Conservation (phyloP, 768 basidiomycete species). For the Lepiota venenata region DNA sequence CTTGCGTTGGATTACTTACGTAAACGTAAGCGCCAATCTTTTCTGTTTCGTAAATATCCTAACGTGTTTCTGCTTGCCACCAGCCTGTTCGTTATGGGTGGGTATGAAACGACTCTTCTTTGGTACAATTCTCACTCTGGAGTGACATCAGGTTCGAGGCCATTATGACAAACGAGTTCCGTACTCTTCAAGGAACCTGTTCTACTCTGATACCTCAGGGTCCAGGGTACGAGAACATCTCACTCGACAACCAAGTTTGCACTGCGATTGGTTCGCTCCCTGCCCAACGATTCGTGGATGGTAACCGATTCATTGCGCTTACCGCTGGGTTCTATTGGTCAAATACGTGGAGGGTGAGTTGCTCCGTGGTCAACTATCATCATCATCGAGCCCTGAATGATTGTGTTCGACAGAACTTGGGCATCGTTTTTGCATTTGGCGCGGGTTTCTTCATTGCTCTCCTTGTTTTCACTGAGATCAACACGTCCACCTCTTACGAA, state of each 20-base stretch:
- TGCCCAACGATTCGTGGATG: conserved; percentile 57
- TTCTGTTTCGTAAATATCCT: background rate
- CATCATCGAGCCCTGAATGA: background rate
- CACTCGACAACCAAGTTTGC: conserved; percentile 70
- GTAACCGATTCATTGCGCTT: conserved; percentile 44
- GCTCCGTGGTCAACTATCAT: no score
- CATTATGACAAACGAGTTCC: conserved; percentile 81
- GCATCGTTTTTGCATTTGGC: conserved; percentile 69
- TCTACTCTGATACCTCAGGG: conserved; percentile 58
- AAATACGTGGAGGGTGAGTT: conserved; percentile 39
- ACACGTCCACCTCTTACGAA: conserved; percentile 33
- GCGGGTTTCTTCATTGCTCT: conserved; percentile 49
- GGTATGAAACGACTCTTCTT: conserved; percentile 6
- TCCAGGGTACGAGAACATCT: conserved; percentile 54
- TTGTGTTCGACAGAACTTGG: conserved; percentile 68
- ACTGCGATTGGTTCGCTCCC: conserved; percentile 59
- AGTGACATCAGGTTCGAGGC: conserved; percentile 65
- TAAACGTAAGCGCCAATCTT: conserved; percentile 41
- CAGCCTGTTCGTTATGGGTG: conserved; percentile 16
- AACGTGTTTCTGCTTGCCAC: conserved; percentile 11
- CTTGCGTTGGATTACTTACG: conserved; percentile 62
- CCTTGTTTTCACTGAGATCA: conserved; percentile 59
- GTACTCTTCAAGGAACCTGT: conserved; percentile 58
- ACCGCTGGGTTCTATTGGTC: conserved; percentile 44
- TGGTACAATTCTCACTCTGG: no score